A percentile compares a stretch with the other conserved stretches of the same genome.
Evolutionary conservation across 176 grass and related monocot species (phyloP).

Genomic region (Rhynchospora tenuis): DNA sequence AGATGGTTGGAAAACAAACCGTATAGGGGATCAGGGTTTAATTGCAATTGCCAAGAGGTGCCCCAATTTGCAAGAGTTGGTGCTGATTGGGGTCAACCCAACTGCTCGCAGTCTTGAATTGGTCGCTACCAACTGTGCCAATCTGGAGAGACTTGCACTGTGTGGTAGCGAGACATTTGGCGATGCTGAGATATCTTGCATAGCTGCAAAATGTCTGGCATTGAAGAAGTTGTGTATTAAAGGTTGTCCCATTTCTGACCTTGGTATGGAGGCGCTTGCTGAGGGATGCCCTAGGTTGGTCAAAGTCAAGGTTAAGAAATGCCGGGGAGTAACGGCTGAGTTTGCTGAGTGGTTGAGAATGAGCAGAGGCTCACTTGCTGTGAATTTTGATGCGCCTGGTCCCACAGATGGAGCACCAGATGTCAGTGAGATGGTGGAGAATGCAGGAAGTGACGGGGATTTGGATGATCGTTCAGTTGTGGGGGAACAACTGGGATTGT

Average conservation of each 20-base stretch:
- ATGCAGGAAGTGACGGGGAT: slow-evolving; percentile 35
- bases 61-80: slow-evolving; percentile 69
- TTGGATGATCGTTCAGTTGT: slow-evolving; percentile 15
- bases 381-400: slow-evolving; percentile 23
- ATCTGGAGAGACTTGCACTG: slow-evolving; percentile 72
- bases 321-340: slow-evolving; percentile 55
- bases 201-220: slow-evolving; percentile 61
- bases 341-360: slow-evolving; percentile 54
- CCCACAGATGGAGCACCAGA: slow-evolving; percentile 35
- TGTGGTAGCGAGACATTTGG: slow-evolving; percentile 84
- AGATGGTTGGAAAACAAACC: slow-evolving; percentile 83
- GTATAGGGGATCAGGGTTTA: slow-evolving; percentile 74
- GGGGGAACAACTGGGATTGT: slow-evolving; percentile 20
- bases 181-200: slow-evolving; percentile 81
- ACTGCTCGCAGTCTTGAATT: slow-evolving; percentile 57
- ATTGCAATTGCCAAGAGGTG: slow-evolving; percentile 57
- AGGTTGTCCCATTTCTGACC: slow-evolving; percentile 77
- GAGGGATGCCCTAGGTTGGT: slow-evolving; percentile 74
- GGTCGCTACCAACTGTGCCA: slow-evolving; percentile 63
- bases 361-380: slow-evolving; percentile 41
- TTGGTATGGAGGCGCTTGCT: slow-evolving; percentile 72
- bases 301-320: slow-evolving; percentile 96
- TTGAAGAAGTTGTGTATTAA: slow-evolving; percentile 99
- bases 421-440: slow-evolving; percentile 33
- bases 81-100: slow-evolving; percentile 82